Evolutionary conservation across 177 flowering plant species (phyloP).

Genomic region (Telopea speciosissima): DNA sequence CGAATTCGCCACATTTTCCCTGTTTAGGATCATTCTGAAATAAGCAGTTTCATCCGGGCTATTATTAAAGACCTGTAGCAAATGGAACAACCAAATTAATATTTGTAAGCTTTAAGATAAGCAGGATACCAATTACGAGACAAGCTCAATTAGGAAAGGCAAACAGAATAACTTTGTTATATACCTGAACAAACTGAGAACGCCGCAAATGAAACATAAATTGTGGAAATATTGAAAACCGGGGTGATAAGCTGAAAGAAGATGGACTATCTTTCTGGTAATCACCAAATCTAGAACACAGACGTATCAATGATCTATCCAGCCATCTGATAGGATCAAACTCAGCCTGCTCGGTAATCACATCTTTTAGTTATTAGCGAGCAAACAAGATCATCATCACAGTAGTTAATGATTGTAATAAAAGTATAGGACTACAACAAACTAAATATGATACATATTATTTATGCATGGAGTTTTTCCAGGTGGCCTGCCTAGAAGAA

Average conservation of each 20-base stretch:
- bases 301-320: conserved; percentile 74
- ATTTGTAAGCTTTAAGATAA: too few relatives aligned
- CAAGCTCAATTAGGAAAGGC: too few relatives aligned
- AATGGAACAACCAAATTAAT: not conserved
- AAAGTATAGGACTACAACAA: too few relatives aligned
- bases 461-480: too few relatives aligned
- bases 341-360: conserved; percentile 59
- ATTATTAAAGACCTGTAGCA: conserved; percentile 81
- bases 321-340: conserved; percentile 97
- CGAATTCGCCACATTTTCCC: conserved; percentile 90
- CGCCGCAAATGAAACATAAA: conserved; percentile 87
- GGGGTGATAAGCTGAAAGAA: conserved; percentile 77
- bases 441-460: too few relatives aligned
- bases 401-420: too few relatives aligned
- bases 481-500: too few relatives aligned
- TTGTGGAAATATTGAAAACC: conserved; percentile 93
- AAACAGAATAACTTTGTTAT: not conserved
- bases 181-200: conserved; percentile 98
- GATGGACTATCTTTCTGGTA: conserved; percentile 87
- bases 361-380: not conserved
- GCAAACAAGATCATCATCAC: too few relatives aligned
- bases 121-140: not conserved
- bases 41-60: conserved; percentile 99
- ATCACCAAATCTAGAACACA: conserved; percentile 89
- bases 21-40: conserved; percentile 81